Percentiles rank a stretch among this genome's conserved stretches.
phyloP scores from a whole-genome alignment of 257 asterid species.

The Gentiana straminea region DNA sequence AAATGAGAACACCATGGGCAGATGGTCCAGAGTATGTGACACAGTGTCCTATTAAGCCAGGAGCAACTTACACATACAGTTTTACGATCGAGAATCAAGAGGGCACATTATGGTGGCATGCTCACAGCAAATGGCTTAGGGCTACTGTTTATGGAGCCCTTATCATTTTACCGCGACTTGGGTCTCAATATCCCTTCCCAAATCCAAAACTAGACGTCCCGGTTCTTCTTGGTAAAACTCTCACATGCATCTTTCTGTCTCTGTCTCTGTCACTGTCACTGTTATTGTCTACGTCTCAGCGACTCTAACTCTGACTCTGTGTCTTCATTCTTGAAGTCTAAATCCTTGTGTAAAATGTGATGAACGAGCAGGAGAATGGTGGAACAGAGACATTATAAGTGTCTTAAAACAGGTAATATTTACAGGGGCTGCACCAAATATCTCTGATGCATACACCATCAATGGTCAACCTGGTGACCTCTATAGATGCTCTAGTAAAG shows the following conservation, averaged over 20 bases:
- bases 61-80: constrained; percentile 18
- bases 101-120: constrained; percentile 30
- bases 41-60: constrained; percentile 28
- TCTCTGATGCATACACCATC: constrained; percentile 31
- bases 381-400: constrained; percentile 19
- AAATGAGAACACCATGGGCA: constrained; percentile 23
- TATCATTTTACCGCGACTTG: constrained; percentile 38
- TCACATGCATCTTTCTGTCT: background rate
- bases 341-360: background rate
- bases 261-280: background rate
- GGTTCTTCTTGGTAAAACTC: constrained; percentile 40
- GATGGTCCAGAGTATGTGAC: constrained; percentile 25
- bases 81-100: constrained; percentile 20
- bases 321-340: background rate
- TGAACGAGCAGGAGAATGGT: constrained; percentile 27
- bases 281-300: background rate
- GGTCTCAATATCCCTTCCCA: constrained; percentile 36
- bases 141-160: constrained; percentile 46
- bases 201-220: constrained; percentile 55
- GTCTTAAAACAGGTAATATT: constrained; percentile 19
- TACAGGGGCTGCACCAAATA: constrained; percentile 32
- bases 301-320: background rate
- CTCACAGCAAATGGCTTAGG: constrained; percentile 27
- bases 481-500: constrained; percentile 25
- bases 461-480: constrained; percentile 37